Evolutionary conservation across 768 basidiomycete genomes (phyloP), one percentile per base, ranked within the genome.

Genomic region (Kwoniella europaea): DNA sequence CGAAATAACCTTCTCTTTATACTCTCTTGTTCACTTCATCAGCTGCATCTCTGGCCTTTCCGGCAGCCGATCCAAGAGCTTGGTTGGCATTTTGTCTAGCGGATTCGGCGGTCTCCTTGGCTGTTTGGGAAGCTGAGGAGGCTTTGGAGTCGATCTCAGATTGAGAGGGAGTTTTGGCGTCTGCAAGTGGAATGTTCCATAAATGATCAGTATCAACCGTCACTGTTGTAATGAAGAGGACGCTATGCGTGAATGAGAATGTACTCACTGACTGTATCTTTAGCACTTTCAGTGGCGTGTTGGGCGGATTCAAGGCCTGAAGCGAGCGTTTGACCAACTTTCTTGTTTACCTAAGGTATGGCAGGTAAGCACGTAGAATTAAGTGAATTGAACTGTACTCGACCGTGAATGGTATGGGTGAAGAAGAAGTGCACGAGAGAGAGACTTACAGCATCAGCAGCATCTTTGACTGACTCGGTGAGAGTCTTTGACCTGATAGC

Each of bases 251-350:
- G 44, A 13, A 22, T 24, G 24, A 24, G 35, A 24, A 52, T 58
- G 43, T 57, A 74, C 75, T 69, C 56, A 73, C 77, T 50, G 54
- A 71, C 75, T n/a, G 71, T 75, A 10, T 72, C 67, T 60, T 76
- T 72, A 18, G 71, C 74, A 5, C 16, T 20, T 13, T 66, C 66
- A 5, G 74, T 70, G 16, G 72, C 72, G 15, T 66, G 42, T 55
- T 75, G 65, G 41, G 69, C 67, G 27, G 50, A 61, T 9, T 78
- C 76, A 9, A 78, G 29, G 43, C 77, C 77, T 10, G 68, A 44
- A 43, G 77, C 77, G 10, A 79, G 67, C 16, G 75, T 76, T 65
- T 76, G 65, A 22, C 77, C 77, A 46, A 79, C 73, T 55, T 79
- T 79, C 56, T 79, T 79, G 73, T 79, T 79, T 35, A 79, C 67